A percentile compares a stretch with the other conserved stretches of the same genome.
Conservation (phyloP, 306 rosid species). For the Cercis canadensis region DNA sequence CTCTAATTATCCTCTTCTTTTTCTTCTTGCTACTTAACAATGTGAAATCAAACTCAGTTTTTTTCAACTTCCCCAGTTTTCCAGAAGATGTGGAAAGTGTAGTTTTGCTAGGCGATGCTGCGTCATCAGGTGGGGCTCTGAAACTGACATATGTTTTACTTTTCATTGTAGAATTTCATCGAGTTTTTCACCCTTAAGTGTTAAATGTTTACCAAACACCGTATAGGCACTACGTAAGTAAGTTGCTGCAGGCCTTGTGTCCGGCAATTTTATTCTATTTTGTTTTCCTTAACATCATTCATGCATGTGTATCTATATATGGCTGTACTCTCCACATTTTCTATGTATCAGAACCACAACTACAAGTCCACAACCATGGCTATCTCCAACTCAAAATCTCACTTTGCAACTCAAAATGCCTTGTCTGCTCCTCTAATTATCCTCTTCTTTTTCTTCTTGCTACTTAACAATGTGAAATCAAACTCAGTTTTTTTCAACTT, state of each 20-base stretch:
- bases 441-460: slow-evolving; percentile 11
- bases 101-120: slow-evolving; percentile 36
- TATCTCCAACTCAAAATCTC: background rate
- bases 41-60: slow-evolving; percentile 15
- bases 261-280: too few species aligned
- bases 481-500: slow-evolving; percentile 15
- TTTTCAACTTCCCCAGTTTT: slow-evolving; percentile 25
- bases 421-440: background rate
- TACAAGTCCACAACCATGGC: slow-evolving; percentile 10
- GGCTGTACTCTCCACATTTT: background rate
- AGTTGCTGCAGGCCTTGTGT: too few species aligned
- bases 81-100: background rate
- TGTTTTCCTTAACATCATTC: too few species aligned
- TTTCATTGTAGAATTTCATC: too few species aligned
- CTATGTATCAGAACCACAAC: background rate
- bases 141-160: slow-evolving; percentile 37
- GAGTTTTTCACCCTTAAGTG: too few species aligned
- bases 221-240: too few species aligned
- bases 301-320: background rate
- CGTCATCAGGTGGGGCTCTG: background rate
- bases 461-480: slow-evolving; percentile 27
- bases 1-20: background rate
- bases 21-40: slow-evolving; percentile 8
- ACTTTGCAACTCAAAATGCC: background rate
- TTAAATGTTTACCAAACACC: too few species aligned